Percentiles rank a stretch among this genome's conserved stretches.
Evolutionary conservation across 805 yeast species (phyloP).

Genomic region (Sugiyamaella mastotermitis): DNA sequence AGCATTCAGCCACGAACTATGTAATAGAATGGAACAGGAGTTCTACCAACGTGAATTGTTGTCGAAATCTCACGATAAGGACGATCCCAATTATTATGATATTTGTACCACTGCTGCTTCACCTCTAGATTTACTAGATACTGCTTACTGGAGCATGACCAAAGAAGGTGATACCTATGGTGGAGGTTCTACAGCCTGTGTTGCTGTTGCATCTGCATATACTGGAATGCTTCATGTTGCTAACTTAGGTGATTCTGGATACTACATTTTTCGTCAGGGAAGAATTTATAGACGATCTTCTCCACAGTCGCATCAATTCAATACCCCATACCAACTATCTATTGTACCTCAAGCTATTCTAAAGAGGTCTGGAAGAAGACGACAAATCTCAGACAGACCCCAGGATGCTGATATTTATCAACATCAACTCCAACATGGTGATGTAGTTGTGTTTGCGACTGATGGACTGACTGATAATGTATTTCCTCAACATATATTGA

Average conservation of each 20-base stretch:
- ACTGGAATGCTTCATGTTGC: constrained; percentile 55
- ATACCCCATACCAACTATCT: constrained; percentile 88
- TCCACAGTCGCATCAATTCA: constrained; percentile 80
- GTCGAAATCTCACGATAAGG: neutral
- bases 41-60: constrained; percentile 22
- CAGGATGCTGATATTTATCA: constrained; percentile 57
- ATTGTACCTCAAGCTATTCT: constrained; percentile 59
- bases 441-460: constrained; percentile 78
- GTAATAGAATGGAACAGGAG: constrained; percentile 44
- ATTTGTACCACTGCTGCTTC: constrained; percentile 14
- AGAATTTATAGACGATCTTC: constrained; percentile 58
- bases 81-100: constrained; percentile 4
- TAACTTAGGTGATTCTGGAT: constrained; percentile 94
- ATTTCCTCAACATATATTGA: constrained; percentile 61
- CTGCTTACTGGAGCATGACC: constrained; percentile 51
- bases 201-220: constrained; percentile 55
- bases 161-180: constrained; percentile 60
- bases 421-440: constrained; percentile 63
- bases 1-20: constrained; percentile 77
- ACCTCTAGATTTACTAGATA: constrained; percentile 45
- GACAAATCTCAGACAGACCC: constrained; percentile 48
- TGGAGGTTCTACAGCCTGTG: constrained; percentile 92
- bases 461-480: constrained; percentile 93
- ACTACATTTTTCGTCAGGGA: constrained; percentile 70
- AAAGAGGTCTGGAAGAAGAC: constrained; percentile 29